Percentiles rank a stretch among this genome's conserved stretches.
phyloP scores from a whole-genome alignment of 2,329 filamentous ascomycete genomes.

The Thelonectria olida region DNA sequence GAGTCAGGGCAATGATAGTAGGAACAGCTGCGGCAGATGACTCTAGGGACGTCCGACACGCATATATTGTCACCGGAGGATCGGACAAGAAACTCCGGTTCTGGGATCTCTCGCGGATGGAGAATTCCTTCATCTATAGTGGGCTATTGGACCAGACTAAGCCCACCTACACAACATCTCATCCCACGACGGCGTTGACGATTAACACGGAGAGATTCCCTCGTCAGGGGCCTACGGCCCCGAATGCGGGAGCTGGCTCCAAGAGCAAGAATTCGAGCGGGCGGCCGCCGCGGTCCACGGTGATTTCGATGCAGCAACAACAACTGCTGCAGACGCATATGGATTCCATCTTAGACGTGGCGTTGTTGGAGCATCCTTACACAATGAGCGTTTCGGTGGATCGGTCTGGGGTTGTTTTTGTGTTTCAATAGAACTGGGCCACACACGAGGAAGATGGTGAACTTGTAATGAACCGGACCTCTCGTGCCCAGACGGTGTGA shows the following conservation, averaged over 20 bases:
- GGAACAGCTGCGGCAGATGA: conserved; percentile 77
- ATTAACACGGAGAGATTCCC: conserved; percentile 72
- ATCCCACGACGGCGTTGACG: conserved; percentile 70
- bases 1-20: conserved; percentile 79
- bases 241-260: conserved; percentile 42
- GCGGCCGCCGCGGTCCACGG: conserved; percentile 76
- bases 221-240: conserved; percentile 45
- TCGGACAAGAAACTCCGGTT: conserved; percentile 92
- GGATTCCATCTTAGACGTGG: conserved; percentile 87
- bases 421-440: conserved; percentile 65
- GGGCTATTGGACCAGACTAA: conserved; percentile 78
- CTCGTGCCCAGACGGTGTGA: conserved; percentile 23
- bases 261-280: conserved; percentile 43
- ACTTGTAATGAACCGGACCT: conserved; percentile 11
- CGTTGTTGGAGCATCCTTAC: conserved; percentile 88
- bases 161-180: conserved; percentile 75
- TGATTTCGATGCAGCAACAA: conserved; percentile 89
- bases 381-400: conserved; percentile 94
- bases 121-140: conserved; percentile 82
- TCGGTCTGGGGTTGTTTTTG: conserved; percentile 87
- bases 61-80: conserved; percentile 87
- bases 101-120: conserved; percentile 86
- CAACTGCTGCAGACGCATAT: conserved; percentile 86
- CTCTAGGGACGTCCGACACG: conserved; percentile 76
- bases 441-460: conserved; percentile 3